phyloP scores from a whole-genome alignment of 2,329 filamentous ascomycete species.

The Fusarium kyushuense region DNA sequence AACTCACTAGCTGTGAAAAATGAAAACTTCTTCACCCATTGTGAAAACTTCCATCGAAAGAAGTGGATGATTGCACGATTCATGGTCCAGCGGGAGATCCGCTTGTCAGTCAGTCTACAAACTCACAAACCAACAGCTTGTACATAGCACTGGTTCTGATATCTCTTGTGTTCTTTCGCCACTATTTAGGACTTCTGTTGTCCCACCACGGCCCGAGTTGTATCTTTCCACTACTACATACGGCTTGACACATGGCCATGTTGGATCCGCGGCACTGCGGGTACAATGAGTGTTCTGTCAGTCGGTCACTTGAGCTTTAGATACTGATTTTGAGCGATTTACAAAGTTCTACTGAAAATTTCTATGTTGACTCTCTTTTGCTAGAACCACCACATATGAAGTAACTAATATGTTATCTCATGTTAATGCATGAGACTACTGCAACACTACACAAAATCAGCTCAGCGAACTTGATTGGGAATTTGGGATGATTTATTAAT shows the following conservation, averaged over 20 bases:
- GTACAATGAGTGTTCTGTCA: slow-evolving; percentile 16
- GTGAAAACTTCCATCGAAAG: not conserved
- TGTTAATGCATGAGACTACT: not conserved
- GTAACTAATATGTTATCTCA: not conserved
- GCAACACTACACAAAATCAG: not conserved
- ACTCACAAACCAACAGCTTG: not conserved
- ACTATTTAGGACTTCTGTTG: not conserved
- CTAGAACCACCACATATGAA: not conserved
- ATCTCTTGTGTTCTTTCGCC: slow-evolving; percentile 8
- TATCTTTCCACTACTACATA: not conserved
- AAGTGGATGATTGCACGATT: slow-evolving; percentile 4
- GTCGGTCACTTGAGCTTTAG: not conserved
- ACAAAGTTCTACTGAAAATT: not conserved
- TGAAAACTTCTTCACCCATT: not conserved
- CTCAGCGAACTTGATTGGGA: not conserved
- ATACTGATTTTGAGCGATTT: slow-evolving; percentile 27
- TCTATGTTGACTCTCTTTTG: not conserved
- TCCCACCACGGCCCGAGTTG: slow-evolving; percentile 14
- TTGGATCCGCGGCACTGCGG: slow-evolving; percentile 5
- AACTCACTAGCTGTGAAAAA: slow-evolving; percentile 4
- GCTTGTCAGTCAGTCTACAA: not conserved
- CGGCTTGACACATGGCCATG: slow-evolving; percentile 1
- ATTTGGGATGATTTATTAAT: too few relatives aligned
- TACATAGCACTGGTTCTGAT: not conserved
- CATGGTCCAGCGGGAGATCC: slow-evolving; percentile 8